A percentile compares a stretch with the other conserved stretches of the same genome.
Conservation (phyloP, 1,139 yeast genomes). For the Wickerhamomyces sp. region DNA sequence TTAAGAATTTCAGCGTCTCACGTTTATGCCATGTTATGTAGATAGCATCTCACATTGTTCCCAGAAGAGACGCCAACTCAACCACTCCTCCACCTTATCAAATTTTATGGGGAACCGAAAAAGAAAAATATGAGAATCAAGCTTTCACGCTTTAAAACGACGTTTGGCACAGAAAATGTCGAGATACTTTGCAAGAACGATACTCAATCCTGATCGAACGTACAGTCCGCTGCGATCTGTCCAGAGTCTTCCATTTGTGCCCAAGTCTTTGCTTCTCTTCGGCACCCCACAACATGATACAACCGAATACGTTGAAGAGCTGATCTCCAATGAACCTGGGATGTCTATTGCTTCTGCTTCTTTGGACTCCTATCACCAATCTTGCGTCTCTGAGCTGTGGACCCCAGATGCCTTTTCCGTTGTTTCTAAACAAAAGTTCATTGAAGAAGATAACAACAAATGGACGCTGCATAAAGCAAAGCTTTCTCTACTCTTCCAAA, state of each 20-base stretch:
- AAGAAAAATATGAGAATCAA: too few species aligned
- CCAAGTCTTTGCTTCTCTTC: slow-evolving; percentile 1
- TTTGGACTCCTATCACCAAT: slow-evolving; percentile 3
- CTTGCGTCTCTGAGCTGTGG: slow-evolving; percentile 5
- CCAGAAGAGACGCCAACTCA: too few species aligned
- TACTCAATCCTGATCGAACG: too few species aligned
- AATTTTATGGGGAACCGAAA: too few species aligned
- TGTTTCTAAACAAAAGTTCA: neutral
- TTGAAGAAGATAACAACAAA: neutral
- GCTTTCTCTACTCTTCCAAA: neutral
- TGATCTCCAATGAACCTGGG: neutral
- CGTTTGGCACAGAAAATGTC: too few species aligned
- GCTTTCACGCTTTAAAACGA: too few species aligned
- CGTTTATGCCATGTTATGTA: too few species aligned
- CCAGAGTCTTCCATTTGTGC: neutral
- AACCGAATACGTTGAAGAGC: slow-evolving; percentile 1
- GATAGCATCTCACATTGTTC: too few species aligned
- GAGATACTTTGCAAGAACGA: too few species aligned
- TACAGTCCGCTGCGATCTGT: neutral
- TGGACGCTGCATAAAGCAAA: slow-evolving; percentile 1
- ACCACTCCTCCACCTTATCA: too few species aligned
- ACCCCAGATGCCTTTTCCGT: slow-evolving; percentile 1
- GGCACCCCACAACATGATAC: slow-evolving; percentile 2
- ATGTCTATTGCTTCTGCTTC: slow-evolving; percentile 2
- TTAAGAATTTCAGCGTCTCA: too few species aligned